Evolutionary conservation across 2,329 filamentous ascomycete genomes (phyloP), one percentile per base, ranked within the genome.

Genomic region (Atkinsonella hypoxylon): DNA sequence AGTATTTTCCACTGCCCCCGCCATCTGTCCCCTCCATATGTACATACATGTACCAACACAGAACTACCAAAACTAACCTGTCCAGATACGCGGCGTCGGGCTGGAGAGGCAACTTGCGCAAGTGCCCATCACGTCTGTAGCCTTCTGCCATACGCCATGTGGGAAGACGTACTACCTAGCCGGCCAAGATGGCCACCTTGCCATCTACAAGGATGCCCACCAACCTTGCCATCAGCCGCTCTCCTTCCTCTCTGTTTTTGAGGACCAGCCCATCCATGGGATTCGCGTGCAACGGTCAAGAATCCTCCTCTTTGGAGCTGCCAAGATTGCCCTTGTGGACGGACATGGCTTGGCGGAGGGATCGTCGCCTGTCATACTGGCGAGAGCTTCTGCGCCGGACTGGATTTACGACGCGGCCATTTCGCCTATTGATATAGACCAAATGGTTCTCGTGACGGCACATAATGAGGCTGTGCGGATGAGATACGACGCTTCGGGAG

Each of bases 401-500:
- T 93, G 89, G 88, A 81, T 94, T 55, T 77, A 91, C 58, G 80
- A 87, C 62, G 83, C 76, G 36, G 68, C 72, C 34, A 66, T 83
- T 51, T 77, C 76, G 45, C 71, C 77, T 5, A 62, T 64, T 41
- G 60, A 67, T 30, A 53, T 58, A 1, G 60, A 61, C 30, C 62
- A 67, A 11, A 81, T 78, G 15, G 80, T 81, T 15, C 66, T 93
- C 11, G 73, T 94, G 15, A 95, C 89, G 2, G 89, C 91, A 1
- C 90, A 97, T 66, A 96, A 97, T 72, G 83, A 88, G 47, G 72
- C 94, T 5, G 65, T 87, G 7, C 72, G 73, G 31, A 64, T 85
- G 18, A 58, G 55, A 10, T 54, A 64, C 6, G 57, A 67, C n/a
- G 52, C 61, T 26, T 52, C 60, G 7, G 58, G 61, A 18, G 55